Evolutionary conservation across 257 asterid genomes (phyloP).

Genomic region (Solanum chilense): DNA sequence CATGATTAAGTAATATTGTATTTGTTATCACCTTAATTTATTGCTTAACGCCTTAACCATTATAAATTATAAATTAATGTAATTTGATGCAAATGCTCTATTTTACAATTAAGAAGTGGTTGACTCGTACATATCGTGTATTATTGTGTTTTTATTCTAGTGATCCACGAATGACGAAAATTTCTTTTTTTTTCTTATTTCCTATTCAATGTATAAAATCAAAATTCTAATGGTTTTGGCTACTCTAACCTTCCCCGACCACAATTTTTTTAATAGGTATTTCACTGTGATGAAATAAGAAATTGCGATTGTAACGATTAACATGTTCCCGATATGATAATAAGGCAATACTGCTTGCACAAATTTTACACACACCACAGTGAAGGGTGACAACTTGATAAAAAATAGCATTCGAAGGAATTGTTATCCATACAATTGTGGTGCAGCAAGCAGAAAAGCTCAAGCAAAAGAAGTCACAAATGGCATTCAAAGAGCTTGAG

Average conservation of each 20-base stretch:
- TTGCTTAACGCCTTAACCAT: not conserved
- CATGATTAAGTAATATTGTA: not conserved
- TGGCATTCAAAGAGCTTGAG: constrained; percentile 64
- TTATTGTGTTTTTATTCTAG: too few species aligned
- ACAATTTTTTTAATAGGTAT: too few species aligned
- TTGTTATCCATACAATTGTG: constrained; percentile 11
- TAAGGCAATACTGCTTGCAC: not conserved
- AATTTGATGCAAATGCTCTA: not conserved
- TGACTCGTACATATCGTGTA: too few species aligned
- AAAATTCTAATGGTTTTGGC: not conserved
- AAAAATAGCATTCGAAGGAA: not conserved
- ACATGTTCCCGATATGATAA: not conserved
- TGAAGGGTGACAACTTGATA: not conserved
- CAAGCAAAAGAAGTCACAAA: constrained; percentile 59
- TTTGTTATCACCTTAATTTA: not conserved
- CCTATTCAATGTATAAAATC: not conserved
- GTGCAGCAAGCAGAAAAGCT: constrained; percentile 71
- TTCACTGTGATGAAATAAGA: too few species aligned
- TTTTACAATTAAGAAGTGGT: too few species aligned
- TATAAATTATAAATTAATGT: not conserved
- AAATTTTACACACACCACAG: not conserved
- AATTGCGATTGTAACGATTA: not conserved
- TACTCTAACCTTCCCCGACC: too few species aligned
- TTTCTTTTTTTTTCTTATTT: too few species aligned
- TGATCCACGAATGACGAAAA: too few species aligned